Conservation (phyloP, 2,329 filamentous ascomycete genomes). For the Sclerotinia subarctica region DNA sequence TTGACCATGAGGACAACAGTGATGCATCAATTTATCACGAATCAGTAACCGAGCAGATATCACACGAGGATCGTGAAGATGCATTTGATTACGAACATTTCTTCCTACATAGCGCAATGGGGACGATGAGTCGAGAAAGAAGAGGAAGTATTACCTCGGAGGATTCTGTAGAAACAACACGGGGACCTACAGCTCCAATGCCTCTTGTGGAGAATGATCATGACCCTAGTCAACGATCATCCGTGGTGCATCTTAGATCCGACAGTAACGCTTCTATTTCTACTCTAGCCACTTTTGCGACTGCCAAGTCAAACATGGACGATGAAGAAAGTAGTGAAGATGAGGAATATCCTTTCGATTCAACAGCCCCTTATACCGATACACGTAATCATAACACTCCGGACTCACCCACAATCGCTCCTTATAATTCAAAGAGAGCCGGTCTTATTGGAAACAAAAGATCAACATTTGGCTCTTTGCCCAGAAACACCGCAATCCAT, state of each 20-base stretch:
- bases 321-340: constrained; percentile 41
- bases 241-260: constrained; percentile 45
- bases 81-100: constrained; percentile 97
- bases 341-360: constrained; percentile 35
- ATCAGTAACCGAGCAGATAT: constrained; percentile 56
- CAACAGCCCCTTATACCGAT: not conserved
- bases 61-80: constrained; percentile 90
- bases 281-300: constrained; percentile 60
- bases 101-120: constrained; percentile 89
- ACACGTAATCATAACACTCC: not conserved
- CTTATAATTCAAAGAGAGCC: constrained; percentile 10
- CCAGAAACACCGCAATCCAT: constrained; percentile 20
- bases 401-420: constrained; percentile 4
- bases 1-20: constrained; percentile 56
- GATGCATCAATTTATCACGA: constrained; percentile 63
- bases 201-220: constrained; percentile 8
- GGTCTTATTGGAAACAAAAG: constrained; percentile 31
- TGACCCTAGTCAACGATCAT: constrained; percentile 26
- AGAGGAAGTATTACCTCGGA: constrained; percentile 56
- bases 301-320: constrained; percentile 53
- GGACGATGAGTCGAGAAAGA: constrained; percentile 60
- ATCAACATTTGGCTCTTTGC: constrained; percentile 34
- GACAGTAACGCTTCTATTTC: constrained; percentile 59
- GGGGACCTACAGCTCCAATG: constrained; percentile 40
- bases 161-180: constrained; percentile 60